These are phyloP conservation scores for Phaffomyces antillensis DNA, from an alignment of 805 yeast genomes.

Conservation along the genomic window DNA sequence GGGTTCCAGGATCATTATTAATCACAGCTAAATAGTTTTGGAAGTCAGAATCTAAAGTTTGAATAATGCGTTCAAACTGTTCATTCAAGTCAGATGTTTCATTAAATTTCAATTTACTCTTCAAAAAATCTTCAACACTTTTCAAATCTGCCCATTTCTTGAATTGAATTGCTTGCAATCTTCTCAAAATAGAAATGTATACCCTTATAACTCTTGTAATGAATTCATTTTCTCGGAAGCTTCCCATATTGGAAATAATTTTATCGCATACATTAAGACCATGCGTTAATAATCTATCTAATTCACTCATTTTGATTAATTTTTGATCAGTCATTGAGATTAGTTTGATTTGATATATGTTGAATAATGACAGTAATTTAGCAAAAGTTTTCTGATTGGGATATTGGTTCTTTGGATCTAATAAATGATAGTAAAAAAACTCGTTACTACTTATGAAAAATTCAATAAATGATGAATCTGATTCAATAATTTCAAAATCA, in stretches of 20 bases:
- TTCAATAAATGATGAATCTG: background rate
- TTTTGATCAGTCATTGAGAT: background rate
- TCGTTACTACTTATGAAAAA: slow-evolving; percentile 1
- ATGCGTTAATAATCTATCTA: slow-evolving; percentile 1
- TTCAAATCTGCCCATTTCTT: background rate
- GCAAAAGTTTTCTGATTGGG: background rate
- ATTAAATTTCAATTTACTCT: too few species aligned
- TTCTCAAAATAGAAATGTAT: background rate
- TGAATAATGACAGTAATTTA: background rate
- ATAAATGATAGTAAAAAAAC: slow-evolving; percentile 5
- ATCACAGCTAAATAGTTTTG: too few species aligned
- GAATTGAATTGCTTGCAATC: background rate
- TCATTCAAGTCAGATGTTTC: too few species aligned
- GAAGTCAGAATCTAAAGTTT: too few species aligned
- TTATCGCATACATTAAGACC: slow-evolving; percentile 4
- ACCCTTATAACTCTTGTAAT: background rate
- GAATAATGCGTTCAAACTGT: too few species aligned
- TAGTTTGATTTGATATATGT: background rate
- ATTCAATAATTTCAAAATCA: background rate
- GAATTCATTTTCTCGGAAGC: background rate
- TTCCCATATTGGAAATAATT: background rate
- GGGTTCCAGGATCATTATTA: too few species aligned
- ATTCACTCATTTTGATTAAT: background rate
- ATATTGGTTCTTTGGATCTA: slow-evolving; percentile 6
- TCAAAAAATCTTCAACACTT: background rate